A percentile compares a stretch with the other conserved stretches of the same genome.
Conservation (phyloP, 768 basidiomycete genomes). For the Candolleomyces aberdarensis region DNA sequence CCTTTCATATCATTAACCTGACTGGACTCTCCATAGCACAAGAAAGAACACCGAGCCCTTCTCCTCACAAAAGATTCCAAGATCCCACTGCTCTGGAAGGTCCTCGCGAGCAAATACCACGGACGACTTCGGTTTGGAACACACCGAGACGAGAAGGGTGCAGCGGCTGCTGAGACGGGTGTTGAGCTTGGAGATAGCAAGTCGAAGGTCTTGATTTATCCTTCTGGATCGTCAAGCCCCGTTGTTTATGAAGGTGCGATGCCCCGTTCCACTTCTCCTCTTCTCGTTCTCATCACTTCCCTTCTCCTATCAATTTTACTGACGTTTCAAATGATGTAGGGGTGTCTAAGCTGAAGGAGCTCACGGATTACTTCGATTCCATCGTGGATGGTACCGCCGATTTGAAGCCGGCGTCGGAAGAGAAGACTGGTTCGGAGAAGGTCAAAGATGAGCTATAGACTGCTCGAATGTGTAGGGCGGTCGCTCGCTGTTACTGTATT, state of each 20-base stretch:
- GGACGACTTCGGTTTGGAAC: constrained; percentile 59
- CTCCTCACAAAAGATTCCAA: constrained; percentile 74
- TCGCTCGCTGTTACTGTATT: background rate
- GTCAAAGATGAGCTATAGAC: constrained; percentile 12
- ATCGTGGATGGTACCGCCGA: constrained; percentile 67
- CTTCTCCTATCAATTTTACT: no score
- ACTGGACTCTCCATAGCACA: constrained; percentile 17
- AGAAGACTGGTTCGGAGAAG: constrained; percentile 2
- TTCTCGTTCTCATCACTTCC: constrained; percentile 18
- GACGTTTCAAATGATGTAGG: constrained; percentile 29
- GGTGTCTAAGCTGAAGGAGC: constrained; percentile 61
- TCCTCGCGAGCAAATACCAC: constrained; percentile 69
- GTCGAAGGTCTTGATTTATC: constrained; percentile 72
- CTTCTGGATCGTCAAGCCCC: constrained; percentile 51
- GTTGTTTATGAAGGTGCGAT: constrained; percentile 65
- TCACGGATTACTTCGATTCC: constrained; percentile 71
- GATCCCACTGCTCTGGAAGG: constrained; percentile 77
- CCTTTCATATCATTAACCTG: background rate
- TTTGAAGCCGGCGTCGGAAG: constrained; percentile 22
- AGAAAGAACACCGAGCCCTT: constrained; percentile 52
- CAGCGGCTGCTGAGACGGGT: constrained; percentile 54
- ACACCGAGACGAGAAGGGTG: constrained; percentile 65
- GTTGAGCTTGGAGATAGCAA: constrained; percentile 52
- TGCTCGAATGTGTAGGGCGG: background rate
- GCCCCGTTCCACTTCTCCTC: background rate